Percentiles rank a stretch among this genome's conserved stretches.
Evolutionary conservation across 495 filamentous ascomycete genomes (phyloP).

Genomic region (Penicillium fimorum): DNA sequence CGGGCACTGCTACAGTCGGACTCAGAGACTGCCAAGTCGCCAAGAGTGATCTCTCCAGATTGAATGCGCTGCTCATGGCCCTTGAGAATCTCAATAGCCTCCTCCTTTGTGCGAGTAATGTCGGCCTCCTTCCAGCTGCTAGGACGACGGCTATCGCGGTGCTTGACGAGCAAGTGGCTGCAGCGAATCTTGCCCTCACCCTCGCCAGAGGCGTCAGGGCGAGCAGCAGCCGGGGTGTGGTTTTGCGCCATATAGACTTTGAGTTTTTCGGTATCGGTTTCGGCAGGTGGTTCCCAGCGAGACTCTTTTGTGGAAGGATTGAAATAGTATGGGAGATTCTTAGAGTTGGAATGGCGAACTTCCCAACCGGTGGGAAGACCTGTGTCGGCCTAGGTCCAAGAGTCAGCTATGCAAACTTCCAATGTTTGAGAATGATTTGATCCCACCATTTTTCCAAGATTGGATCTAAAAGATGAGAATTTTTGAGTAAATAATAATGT

Average conservation of each 20-base stretch:
- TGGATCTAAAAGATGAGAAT: neutral
- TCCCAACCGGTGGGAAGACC: slow-evolving; percentile 89
- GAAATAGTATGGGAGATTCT: slow-evolving; percentile 98
- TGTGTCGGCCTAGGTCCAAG: slow-evolving; percentile 54
- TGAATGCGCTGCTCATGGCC: slow-evolving; percentile 72
- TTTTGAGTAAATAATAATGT: slow-evolving; percentile 1
- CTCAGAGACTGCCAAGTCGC: slow-evolving; percentile 80
- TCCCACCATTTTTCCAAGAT: slow-evolving; percentile 2
- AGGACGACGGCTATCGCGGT: slow-evolving; percentile 78
- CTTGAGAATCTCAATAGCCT: slow-evolving; percentile 74
- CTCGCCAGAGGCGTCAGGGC: slow-evolving; percentile 47
- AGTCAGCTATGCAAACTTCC: neutral
- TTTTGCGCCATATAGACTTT: slow-evolving; percentile 88
- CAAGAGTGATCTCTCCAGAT: slow-evolving; percentile 62
- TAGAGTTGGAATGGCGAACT: slow-evolving; percentile 92
- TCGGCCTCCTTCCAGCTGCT: slow-evolving; percentile 87
- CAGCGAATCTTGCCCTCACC: slow-evolving; percentile 85
- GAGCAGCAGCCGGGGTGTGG: slow-evolving; percentile 59
- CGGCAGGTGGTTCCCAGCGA: slow-evolving; percentile 87
- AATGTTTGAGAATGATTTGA: no score
- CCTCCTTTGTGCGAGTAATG: slow-evolving; percentile 84
- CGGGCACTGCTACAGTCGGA: slow-evolving; percentile 93
- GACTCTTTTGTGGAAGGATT: slow-evolving; percentile 78
- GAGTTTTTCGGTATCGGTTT: slow-evolving; percentile 83
- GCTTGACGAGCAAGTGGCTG: slow-evolving; percentile 91